A percentile compares a stretch with the other conserved stretches of the same genome.
Conservation (phyloP, 257 asterid species). For the Solanum raphanifolium region DNA sequence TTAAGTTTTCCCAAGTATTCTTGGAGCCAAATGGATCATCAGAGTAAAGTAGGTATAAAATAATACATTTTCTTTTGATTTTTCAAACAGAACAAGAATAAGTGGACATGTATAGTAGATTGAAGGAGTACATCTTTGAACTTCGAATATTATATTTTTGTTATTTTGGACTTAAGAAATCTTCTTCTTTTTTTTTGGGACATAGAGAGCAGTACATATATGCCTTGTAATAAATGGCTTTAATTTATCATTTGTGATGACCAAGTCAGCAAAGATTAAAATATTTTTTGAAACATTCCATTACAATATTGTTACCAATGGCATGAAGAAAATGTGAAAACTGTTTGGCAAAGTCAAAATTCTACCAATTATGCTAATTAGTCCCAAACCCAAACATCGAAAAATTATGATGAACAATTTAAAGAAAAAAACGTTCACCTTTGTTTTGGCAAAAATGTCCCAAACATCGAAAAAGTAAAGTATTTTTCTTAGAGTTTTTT, state of each 20-base stretch:
- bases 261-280: neutral
- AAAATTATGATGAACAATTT: neutral
- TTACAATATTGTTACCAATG: neutral
- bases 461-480: no score
- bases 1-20: no score
- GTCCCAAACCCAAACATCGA: neutral
- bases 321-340: neutral
- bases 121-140: neutral
- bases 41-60: no score
- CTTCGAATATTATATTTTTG: neutral
- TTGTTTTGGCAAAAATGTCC: neutral
- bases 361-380: neutral
- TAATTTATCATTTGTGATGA: neutral
- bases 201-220: neutral
- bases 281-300: neutral
- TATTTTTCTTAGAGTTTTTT: no score
- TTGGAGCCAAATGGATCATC: no score
- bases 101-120: neutral
- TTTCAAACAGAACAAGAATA: neutral
- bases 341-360: neutral
- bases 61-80: no score
- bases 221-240: neutral
- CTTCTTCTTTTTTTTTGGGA: no score
- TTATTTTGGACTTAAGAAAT: no score
- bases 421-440: neutral